phyloP scores from a whole-genome alignment of 2,329 filamentous ascomycete genomes.

The Malbranchea zuffiana region DNA sequence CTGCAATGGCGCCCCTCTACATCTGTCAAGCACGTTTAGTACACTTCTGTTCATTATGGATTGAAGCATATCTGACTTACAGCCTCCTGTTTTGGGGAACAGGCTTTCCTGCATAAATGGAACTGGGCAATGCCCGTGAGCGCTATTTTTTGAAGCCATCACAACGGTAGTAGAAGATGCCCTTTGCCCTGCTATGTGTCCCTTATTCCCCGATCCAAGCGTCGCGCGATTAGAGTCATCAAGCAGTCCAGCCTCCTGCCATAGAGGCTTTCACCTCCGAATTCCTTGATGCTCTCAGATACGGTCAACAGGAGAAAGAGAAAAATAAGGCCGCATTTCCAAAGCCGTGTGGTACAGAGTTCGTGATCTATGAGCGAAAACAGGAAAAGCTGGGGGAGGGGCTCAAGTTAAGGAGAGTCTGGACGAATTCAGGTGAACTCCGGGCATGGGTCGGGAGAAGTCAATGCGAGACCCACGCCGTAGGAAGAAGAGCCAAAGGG shows the following conservation, averaged over 20 bases:
- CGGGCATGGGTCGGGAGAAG: not conserved
- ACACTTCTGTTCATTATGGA: not conserved
- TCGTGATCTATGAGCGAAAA: too few relatives aligned
- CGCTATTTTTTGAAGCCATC: conserved; percentile 4
- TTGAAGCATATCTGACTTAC: conserved; percentile 35
- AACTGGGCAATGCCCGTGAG: conserved; percentile 47
- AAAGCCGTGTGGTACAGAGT: too few relatives aligned
- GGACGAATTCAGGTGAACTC: too few relatives aligned
- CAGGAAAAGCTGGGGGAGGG: conserved; percentile 3
- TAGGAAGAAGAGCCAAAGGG: not conserved
- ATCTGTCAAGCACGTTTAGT: not conserved
- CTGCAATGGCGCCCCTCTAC: not conserved
- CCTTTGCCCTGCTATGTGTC: conserved; percentile 1
- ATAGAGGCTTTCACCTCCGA: not conserved
- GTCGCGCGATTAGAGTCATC: too few relatives aligned
- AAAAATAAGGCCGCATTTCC: too few relatives aligned
- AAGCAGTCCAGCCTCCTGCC: too few relatives aligned
- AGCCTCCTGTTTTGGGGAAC: conserved; percentile 54
- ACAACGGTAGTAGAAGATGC: conserved; percentile 3
- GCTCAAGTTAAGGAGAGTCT: not conserved
- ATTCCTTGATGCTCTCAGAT: not conserved
- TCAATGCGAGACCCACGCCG: not conserved
- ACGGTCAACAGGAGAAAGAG: too few relatives aligned
- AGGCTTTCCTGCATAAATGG: conserved; percentile 57
- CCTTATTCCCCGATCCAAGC: conserved; percentile 3